phyloP scores from a whole-genome alignment of 305 asterid species.

The Nicotiana rustica region DNA sequence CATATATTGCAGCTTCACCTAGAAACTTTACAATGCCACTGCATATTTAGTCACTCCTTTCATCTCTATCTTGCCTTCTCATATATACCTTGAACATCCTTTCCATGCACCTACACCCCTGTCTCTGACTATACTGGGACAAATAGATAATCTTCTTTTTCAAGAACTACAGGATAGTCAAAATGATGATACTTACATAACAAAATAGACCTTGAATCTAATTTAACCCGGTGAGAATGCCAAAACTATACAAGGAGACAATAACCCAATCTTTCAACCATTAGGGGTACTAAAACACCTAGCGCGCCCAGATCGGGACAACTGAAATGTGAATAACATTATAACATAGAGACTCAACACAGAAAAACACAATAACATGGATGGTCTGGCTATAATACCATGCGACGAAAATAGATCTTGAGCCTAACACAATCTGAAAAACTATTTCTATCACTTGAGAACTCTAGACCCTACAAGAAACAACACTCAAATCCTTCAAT shows the following conservation, averaged over 20 bases:
- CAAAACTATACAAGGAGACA: neutral
- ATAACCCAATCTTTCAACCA: neutral
- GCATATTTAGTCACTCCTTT: neutral
- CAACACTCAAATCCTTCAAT: neutral
- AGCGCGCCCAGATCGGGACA: neutral
- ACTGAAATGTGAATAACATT: neutral
- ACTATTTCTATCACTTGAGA: too few relatives aligned
- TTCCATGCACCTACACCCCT: neutral
- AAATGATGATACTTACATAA: neutral
- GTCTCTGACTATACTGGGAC: neutral
- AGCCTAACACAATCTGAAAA: too few relatives aligned
- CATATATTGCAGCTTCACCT: neutral
- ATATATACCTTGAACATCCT: slow-evolving; percentile 15
- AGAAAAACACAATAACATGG: neutral
- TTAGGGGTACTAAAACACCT: neutral
- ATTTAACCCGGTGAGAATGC: neutral
- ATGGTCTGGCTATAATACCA: neutral
- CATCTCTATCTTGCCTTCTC: slow-evolving; percentile 14
- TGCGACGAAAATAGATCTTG: neutral
- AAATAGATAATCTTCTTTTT: neutral
- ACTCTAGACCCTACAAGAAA: neutral
- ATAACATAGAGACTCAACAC: neutral
- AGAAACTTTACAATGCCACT: neutral
- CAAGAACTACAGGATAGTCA: neutral
- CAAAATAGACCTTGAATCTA: too few relatives aligned